phyloP scores from a whole-genome alignment of 2,329 filamentous ascomycete species.

The Pseudocercospora fijiensis region DNA sequence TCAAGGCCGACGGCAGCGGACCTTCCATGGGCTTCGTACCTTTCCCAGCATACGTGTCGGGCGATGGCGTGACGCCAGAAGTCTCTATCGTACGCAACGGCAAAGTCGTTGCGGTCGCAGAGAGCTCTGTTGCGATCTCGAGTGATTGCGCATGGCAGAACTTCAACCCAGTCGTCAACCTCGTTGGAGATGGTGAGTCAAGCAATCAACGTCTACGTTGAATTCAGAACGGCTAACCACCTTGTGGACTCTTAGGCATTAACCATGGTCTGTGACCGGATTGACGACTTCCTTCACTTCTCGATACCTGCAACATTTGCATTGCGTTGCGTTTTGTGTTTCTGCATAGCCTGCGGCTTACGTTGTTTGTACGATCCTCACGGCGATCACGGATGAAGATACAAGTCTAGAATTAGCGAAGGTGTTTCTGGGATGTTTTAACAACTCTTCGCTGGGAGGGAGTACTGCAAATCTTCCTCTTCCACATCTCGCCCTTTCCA shows the following conservation, averaged over 20 bases:
- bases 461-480: not conserved
- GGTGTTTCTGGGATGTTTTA: constrained; percentile 16
- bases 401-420: constrained; percentile 27
- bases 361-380: constrained; percentile 25
- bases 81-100: constrained; percentile 37
- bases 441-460: constrained; percentile 7
- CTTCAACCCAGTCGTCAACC: constrained; percentile 41
- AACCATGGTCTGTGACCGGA: constrained; percentile 13
- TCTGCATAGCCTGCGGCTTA: constrained; percentile 24
- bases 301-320: constrained; percentile 19
- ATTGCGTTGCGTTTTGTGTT: constrained; percentile 12
- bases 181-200: constrained; percentile 32
- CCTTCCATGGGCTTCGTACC: constrained; percentile 37
- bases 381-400: constrained; percentile 23
- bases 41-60: constrained; percentile 36
- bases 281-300: constrained; percentile 4
- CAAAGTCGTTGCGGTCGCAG: constrained; percentile 27
- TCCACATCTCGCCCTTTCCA: not conserved
- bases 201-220: not conserved
- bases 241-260: constrained; percentile 12
- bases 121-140: constrained; percentile 34
- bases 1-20: constrained; percentile 33
- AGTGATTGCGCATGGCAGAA: constrained; percentile 37
- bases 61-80: constrained; percentile 33
- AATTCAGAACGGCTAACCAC: constrained; percentile 12